Evolutionary conservation across 73 alveolate genomes (phyloP).

Genomic region (Blepharisma stoltei): DNA sequence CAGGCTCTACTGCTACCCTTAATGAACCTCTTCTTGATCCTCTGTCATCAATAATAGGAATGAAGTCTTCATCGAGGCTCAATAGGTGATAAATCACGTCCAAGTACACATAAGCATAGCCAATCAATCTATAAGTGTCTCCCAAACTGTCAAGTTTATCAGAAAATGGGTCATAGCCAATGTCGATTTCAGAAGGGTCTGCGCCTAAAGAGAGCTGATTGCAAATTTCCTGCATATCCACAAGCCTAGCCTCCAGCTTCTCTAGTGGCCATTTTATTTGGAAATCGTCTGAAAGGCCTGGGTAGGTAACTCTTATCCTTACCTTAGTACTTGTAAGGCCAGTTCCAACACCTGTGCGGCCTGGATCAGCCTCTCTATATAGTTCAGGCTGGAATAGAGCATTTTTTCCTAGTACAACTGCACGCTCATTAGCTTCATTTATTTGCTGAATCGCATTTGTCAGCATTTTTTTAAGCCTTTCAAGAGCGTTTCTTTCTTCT

Average conservation of each 20-base stretch:
- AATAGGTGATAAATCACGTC: slow-evolving; percentile 31
- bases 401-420: slow-evolving; percentile 45
- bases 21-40: slow-evolving; percentile 13
- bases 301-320: slow-evolving; percentile 40
- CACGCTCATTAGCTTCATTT: slow-evolving; percentile 66
- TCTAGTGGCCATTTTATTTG: slow-evolving; percentile 50
- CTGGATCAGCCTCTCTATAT: slow-evolving; percentile 32
- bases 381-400: slow-evolving; percentile 39
- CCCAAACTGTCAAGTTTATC: slow-evolving; percentile 65
- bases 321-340: slow-evolving; percentile 53
- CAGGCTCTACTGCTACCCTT: slow-evolving; percentile 37
- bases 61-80: slow-evolving; percentile 38
- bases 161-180: slow-evolving; percentile 79
- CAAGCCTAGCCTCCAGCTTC: slow-evolving; percentile 53
- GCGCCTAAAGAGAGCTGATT: slow-evolving; percentile 6
- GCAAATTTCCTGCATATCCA: slow-evolving; percentile 27
- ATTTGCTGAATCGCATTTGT: slow-evolving; percentile 49
- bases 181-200: not conserved
- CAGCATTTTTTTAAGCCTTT: slow-evolving; percentile 39
- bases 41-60: slow-evolving; percentile 62
- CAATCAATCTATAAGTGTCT: slow-evolving; percentile 30
- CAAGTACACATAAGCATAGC: slow-evolving; percentile 1
- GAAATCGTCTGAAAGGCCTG: slow-evolving; percentile 36
- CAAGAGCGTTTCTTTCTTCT: slow-evolving; percentile 39
- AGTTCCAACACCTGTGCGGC: slow-evolving; percentile 23